phyloP scores from a whole-genome alignment of 768 basidiomycete species.

The Suillus weaverae region DNA sequence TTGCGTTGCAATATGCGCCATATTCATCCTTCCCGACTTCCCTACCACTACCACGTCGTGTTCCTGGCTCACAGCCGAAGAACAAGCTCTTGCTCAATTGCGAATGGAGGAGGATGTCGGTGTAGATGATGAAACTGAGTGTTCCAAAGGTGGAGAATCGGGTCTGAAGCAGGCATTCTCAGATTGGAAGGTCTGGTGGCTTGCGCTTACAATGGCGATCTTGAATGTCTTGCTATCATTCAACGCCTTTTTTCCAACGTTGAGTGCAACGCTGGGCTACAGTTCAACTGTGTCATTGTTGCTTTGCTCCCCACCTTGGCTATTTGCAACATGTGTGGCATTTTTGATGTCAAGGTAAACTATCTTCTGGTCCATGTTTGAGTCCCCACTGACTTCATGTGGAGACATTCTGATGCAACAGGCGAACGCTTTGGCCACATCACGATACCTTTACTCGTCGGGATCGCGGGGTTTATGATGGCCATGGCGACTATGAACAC shows the following conservation, averaged over 20 bases:
- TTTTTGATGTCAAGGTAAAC: slow-evolving; percentile 52
- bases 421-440: slow-evolving; percentile 77
- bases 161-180: slow-evolving; percentile 61
- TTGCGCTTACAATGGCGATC: slow-evolving; percentile 61
- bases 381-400: not conserved
- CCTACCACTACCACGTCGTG: slow-evolving; percentile 56
- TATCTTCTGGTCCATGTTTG: not conserved
- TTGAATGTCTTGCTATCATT: slow-evolving; percentile 65
- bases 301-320: slow-evolving; percentile 72
- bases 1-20: slow-evolving; percentile 49
- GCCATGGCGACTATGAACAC: slow-evolving; percentile 63
- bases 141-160: slow-evolving; percentile 28
- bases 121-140: slow-evolving; percentile 48
- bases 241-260: slow-evolving; percentile 79
- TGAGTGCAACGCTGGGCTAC: slow-evolving; percentile 72
- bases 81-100: slow-evolving; percentile 53
- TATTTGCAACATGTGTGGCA: slow-evolving; percentile 57
- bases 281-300: slow-evolving; percentile 63
- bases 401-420: slow-evolving; percentile 66
- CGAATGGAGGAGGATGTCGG: slow-evolving; percentile 68
- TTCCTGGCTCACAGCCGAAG: slow-evolving; percentile 60
- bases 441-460: slow-evolving; percentile 48
- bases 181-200: slow-evolving; percentile 87
- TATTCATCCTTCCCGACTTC: slow-evolving; percentile 75
- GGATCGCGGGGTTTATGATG: slow-evolving; percentile 68